Conservation (phyloP, 2,329 filamentous ascomycete species). For the Metarhizium sp. region DNA sequence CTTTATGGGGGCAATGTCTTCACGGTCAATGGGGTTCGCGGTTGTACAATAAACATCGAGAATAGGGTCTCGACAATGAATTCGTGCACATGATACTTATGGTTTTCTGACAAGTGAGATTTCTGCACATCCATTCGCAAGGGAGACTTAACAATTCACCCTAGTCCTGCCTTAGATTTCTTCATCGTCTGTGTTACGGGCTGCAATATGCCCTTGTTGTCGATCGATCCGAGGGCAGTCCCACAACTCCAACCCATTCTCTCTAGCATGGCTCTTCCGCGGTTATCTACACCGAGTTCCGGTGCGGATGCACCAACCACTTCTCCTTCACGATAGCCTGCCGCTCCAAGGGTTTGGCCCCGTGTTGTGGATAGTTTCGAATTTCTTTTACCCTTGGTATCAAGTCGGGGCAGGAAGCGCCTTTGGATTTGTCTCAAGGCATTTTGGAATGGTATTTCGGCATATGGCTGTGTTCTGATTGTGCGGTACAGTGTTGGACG, state of each 20-base stretch:
- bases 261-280: conserved; percentile 77
- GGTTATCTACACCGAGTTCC: conserved; percentile 74
- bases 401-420: conserved; percentile 46
- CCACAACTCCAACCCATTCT: conserved; percentile 96
- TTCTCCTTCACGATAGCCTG: conserved; percentile 70
- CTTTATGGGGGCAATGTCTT: conserved; percentile 61
- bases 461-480: conserved; percentile 51
- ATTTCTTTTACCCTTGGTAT: conserved; percentile 28
- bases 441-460: conserved; percentile 43
- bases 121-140: no score
- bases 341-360: conserved; percentile 10
- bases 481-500: conserved; percentile 74
- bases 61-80: conserved; percentile 55
- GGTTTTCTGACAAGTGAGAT: background rate
- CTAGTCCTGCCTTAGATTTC: conserved; percentile 73
- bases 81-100: conserved; percentile 45
- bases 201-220: conserved; percentile 82
- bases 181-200: conserved; percentile 85
- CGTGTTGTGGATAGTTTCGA: conserved; percentile 18
- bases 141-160: conserved; percentile 26
- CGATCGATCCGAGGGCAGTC: conserved; percentile 67
- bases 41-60: conserved; percentile 64
- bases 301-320: conserved; percentile 78
- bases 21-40: conserved; percentile 59
- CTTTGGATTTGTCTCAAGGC: conserved; percentile 37